Evolutionary conservation across 371 early-diverging fungal species (phyloP).

Genomic region (Umbelopsis sp.): DNA sequence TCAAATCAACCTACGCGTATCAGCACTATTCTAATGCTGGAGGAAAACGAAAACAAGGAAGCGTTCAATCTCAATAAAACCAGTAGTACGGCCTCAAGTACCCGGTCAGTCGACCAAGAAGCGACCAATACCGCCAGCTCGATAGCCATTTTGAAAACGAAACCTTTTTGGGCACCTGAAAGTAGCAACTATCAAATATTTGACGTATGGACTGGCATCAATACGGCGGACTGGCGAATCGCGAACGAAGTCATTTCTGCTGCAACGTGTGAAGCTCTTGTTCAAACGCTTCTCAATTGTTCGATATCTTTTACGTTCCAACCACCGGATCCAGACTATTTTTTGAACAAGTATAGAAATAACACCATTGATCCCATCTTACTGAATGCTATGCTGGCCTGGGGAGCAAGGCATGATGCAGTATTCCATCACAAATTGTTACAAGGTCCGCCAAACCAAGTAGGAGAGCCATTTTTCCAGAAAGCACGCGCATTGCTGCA

Average conservation of each 20-base stretch:
- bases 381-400: conserved; percentile 26
- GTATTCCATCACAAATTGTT: conserved; percentile 26
- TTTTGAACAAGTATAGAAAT: conserved; percentile 12
- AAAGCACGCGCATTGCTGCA: conserved; percentile 20
- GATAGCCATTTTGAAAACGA: conserved; percentile 6
- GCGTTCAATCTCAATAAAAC: neutral
- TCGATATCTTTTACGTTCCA: conserved; percentile 9
- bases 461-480: conserved; percentile 26
- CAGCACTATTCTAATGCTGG: neutral
- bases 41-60: conserved; percentile 3
- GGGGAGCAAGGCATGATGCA: conserved; percentile 28
- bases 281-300: conserved; percentile 13
- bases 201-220: conserved; percentile 5
- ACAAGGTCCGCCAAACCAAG: conserved; percentile 27
- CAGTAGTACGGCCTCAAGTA: neutral
- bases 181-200: conserved; percentile 10
- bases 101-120: neutral
- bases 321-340: conserved; percentile 14
- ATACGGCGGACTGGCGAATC: conserved; percentile 10
- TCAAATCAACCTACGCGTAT: neutral
- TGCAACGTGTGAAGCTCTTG: conserved; percentile 3
- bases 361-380: conserved; percentile 15
- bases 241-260: neutral
- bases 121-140: neutral
- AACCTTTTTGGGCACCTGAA: conserved; percentile 14